Evolutionary conservation across 1,284 basidiomycete genomes (phyloP).

Genomic region (Melampsora larici-populina): DNA sequence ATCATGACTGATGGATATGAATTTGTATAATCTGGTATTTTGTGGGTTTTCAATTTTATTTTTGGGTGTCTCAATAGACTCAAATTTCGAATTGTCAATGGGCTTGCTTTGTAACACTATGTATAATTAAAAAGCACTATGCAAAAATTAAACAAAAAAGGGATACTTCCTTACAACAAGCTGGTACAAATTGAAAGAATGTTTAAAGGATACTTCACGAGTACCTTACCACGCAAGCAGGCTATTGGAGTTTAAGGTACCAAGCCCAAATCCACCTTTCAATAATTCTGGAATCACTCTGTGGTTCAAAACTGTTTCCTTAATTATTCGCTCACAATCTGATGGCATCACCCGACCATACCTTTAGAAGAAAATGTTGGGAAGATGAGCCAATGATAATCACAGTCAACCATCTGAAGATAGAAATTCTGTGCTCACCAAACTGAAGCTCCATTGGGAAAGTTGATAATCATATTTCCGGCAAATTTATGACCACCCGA

Average conservation of each 20-base stretch:
- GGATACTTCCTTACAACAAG: no score
- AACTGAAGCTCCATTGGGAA: constrained; percentile 43
- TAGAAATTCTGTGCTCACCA: constrained; percentile 31
- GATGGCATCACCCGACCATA: constrained; percentile 10
- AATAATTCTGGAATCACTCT: constrained; percentile 19
- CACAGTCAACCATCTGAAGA: neutral
- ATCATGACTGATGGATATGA: no score
- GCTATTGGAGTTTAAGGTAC: neutral
- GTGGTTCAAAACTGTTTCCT: constrained; percentile 7
- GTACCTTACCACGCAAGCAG: neutral
- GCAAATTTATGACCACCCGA: constrained; percentile 44
- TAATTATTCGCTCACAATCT: constrained; percentile 17
- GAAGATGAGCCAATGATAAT: neutral
- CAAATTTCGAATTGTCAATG: no score
- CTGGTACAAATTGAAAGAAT: no score
- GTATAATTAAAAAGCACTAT: no score
- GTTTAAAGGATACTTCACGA: no score
- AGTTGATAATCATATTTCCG: constrained; percentile 45
- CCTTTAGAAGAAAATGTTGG: constrained; percentile 2
- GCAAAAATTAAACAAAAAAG: no score
- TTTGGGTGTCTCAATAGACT: no score
- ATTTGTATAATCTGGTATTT: no score
- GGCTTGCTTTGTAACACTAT: no score
- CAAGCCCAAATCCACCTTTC: constrained; percentile 13
- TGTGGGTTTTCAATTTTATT: no score